These are phyloP conservation scores for Clitopilus passeckerianus DNA, from an alignment of 768 basidiomycete genomes.

Conservation along the genomic window DNA sequence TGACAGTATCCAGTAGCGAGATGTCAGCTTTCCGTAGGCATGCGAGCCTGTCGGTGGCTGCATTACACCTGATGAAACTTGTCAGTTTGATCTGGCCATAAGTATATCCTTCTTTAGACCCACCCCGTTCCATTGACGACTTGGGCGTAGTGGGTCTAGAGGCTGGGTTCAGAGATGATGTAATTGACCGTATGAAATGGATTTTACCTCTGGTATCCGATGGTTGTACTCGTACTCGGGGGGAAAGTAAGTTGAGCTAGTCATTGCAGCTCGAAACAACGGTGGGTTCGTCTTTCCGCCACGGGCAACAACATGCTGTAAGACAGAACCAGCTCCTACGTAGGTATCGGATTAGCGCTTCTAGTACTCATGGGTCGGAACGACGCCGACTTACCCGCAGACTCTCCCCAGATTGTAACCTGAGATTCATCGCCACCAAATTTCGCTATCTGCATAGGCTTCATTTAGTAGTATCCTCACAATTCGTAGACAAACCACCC, in stretches of 20 bases:
- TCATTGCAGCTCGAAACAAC: slow-evolving; percentile 38
- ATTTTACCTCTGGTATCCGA: slow-evolving; percentile 28
- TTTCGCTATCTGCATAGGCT: slow-evolving; percentile 4
- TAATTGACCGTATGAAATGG: too few species aligned
- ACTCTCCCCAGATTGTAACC: slow-evolving; percentile 24
- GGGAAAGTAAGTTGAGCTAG: slow-evolving; percentile 39
- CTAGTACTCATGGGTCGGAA: too few species aligned
- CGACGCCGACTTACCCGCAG: slow-evolving; percentile 2
- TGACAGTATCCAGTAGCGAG: slow-evolving; percentile 24
- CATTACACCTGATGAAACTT: slow-evolving; percentile 25
- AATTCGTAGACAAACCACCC: too few species aligned
- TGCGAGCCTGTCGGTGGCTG: slow-evolving; percentile 23
- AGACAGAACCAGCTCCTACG: slow-evolving; percentile 6
- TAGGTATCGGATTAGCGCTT: too few species aligned
- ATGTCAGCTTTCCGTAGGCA: slow-evolving; percentile 35
- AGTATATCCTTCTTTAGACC: background rate
- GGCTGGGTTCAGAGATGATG: background rate
- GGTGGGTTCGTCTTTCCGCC: slow-evolving; percentile 38
- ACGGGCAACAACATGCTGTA: slow-evolving; percentile 44
- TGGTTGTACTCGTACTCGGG: slow-evolving; percentile 41
- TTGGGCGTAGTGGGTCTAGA: slow-evolving; percentile 24
- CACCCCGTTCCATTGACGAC: slow-evolving; percentile 31
- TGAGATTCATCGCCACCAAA: slow-evolving; percentile 19
- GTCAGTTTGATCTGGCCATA: background rate
- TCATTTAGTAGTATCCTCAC: too few species aligned